Percentiles rank a stretch among this genome's conserved stretches.
phyloP scores from a whole-genome alignment of 306 rosid species.

The Rubus idaeus region DNA sequence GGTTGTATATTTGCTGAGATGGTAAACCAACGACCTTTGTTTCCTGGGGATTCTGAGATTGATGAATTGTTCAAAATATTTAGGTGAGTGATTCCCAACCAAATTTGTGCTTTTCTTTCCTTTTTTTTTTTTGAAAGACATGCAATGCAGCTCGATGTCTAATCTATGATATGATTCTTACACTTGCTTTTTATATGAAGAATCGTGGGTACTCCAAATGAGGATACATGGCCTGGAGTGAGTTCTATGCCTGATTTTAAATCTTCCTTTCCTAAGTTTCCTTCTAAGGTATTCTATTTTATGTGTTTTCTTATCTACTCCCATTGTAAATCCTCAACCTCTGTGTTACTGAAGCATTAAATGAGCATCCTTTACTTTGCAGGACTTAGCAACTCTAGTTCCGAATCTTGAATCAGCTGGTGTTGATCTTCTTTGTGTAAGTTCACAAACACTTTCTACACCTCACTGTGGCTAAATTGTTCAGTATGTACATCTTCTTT shows the following conservation, averaged over 20 bases:
- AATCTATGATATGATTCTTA: constrained; percentile 5
- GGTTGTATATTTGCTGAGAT: constrained; percentile 99
- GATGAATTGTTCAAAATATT: constrained; percentile 93
- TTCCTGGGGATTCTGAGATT: constrained; percentile 99
- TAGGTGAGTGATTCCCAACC: constrained; percentile 53
- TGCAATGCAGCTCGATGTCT: constrained; percentile 14
- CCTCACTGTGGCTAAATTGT: not conserved
- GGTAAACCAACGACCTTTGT: constrained; percentile 86
- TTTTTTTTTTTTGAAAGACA: not conserved
- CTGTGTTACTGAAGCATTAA: constrained; percentile 13
- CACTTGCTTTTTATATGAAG: constrained; percentile 47
- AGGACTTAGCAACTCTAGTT: constrained; percentile 79
- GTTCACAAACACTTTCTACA: constrained; percentile 28
- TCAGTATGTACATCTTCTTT: not conserved
- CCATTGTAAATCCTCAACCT: not conserved
- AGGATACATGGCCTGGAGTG: constrained; percentile 97
- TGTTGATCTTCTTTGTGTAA: constrained; percentile 86
- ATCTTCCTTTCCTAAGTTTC: constrained; percentile 94
- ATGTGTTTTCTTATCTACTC: not conserved
- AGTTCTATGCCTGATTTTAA: constrained; percentile 95
- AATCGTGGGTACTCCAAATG: constrained; percentile 90
- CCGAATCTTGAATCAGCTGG: constrained; percentile 87
- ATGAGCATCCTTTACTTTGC: constrained; percentile 26
- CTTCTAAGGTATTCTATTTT: constrained; percentile 57
- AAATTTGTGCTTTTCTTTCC: not conserved